phyloP scores from a whole-genome alignment of 257 asterid species.

The Voacanga thouarsii region DNA sequence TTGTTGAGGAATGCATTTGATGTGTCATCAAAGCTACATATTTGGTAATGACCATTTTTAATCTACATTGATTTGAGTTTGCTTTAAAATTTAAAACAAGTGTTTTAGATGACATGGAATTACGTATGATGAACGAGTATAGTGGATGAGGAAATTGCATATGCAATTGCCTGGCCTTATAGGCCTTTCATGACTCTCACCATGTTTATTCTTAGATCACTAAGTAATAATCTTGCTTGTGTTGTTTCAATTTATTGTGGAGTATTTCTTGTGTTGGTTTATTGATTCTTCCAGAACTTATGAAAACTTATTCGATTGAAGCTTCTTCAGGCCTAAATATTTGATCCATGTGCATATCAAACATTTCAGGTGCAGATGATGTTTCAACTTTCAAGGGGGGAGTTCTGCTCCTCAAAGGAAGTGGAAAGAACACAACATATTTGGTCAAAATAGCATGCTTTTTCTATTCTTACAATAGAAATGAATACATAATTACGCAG shows the following conservation, averaged over 20 bases:
- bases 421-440: not conserved
- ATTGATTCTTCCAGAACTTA: not conserved
- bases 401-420: not conserved
- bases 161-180: not conserved
- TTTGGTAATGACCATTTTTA: slow-evolving; percentile 1
- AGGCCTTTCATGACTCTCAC: not conserved
- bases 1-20: slow-evolving; percentile 17
- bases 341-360: not conserved
- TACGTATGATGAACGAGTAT: not conserved
- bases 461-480: not conserved
- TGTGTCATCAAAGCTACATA: slow-evolving; percentile 22
- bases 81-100: not conserved
- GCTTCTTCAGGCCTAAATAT: slow-evolving; percentile 2
- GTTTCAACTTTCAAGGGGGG: not conserved
- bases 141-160: not conserved
- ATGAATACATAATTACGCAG: not conserved
- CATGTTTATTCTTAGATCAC: not conserved
- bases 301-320: not conserved
- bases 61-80: not conserved
- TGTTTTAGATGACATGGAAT: not conserved
- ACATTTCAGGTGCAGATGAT: slow-evolving; percentile 4
- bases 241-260: not conserved
- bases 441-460: not conserved
- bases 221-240: not conserved
- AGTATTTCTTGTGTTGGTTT: not conserved